Evolutionary conservation across 225 moss, liverwort and hornwort species (phyloP).

Genomic region (Sphagnum contortum): DNA sequence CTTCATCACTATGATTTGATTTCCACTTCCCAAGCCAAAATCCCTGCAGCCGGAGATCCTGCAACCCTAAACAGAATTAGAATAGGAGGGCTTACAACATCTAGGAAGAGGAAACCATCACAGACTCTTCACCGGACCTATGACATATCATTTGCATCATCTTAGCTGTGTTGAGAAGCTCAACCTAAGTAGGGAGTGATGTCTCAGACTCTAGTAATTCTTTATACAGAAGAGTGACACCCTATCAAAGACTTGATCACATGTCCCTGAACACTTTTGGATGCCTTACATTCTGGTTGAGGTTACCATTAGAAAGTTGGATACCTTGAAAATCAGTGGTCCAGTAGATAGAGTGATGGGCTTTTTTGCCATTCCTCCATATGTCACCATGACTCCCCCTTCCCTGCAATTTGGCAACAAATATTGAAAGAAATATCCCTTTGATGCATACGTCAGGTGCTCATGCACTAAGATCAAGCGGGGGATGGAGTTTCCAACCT

Average conservation of each 20-base stretch:
- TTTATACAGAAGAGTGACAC: too few species aligned
- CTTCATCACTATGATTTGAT: slow-evolving; percentile 39
- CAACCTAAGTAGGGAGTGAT: too few species aligned
- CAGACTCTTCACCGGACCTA: too few species aligned
- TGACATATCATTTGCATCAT: too few species aligned
- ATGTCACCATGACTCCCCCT: slow-evolving; percentile 77
- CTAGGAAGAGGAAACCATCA: too few species aligned
- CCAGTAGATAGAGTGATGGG: slow-evolving; percentile 71
- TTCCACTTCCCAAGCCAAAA: slow-evolving; percentile 90
- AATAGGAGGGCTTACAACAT: not conserved
- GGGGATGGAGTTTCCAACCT: too few species aligned
- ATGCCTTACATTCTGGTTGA: too few species aligned
- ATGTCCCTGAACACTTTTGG: too few species aligned
- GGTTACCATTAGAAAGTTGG: not conserved
- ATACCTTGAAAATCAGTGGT: slow-evolving; percentile 81
- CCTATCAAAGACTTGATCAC: too few species aligned
- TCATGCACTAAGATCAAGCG: not conserved
- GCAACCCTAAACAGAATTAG: slow-evolving; percentile 1
- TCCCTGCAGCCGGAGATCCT: slow-evolving; percentile 66
- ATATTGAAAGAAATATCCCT: not conserved
- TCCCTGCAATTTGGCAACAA: slow-evolving; percentile 37
- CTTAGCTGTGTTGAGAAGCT: too few species aligned
- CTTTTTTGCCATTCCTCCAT: slow-evolving; percentile 94
- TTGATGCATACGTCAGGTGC: not conserved
- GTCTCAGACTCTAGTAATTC: too few species aligned